A percentile compares a stretch with the other conserved stretches of the same genome.
Conservation (phyloP, 148 eudicot genomes). For the Vaccinium corymbosum region DNA sequence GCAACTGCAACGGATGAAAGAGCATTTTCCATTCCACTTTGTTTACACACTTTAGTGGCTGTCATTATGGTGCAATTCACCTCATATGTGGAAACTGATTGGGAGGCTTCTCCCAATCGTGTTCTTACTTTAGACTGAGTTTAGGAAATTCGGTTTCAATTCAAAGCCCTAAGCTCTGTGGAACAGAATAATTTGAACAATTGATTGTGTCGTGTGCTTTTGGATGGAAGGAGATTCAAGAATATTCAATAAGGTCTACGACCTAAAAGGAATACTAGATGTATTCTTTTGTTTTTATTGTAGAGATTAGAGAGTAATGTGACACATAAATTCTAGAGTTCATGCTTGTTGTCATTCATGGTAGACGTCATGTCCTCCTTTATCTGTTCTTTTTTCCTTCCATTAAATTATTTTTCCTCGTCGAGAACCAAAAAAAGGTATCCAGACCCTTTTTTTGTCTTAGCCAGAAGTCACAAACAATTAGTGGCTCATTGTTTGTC, state of each 20-base stretch:
- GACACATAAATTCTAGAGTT: neutral
- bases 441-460: neutral
- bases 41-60: neutral
- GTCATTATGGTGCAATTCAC: neutral
- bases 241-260: neutral
- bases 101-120: neutral
- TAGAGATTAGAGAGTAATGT: neutral
- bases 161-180: neutral
- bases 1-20: neutral
- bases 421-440: neutral
- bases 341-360: neutral
- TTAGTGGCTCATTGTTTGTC: neutral
- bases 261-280: neutral
- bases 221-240: neutral
- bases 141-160: neutral
- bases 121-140: neutral
- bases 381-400: neutral
- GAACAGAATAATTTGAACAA: neutral
- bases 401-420: neutral
- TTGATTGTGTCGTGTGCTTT: neutral
- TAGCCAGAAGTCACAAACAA: neutral
- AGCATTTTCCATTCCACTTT: neutral
- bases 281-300: neutral
- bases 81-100: neutral
- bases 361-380: neutral